A percentile compares a stretch with the other conserved stretches of the same genome.
phyloP scores from a whole-genome alignment of 2,329 filamentous ascomycete species.

The Trichoderma breve region DNA sequence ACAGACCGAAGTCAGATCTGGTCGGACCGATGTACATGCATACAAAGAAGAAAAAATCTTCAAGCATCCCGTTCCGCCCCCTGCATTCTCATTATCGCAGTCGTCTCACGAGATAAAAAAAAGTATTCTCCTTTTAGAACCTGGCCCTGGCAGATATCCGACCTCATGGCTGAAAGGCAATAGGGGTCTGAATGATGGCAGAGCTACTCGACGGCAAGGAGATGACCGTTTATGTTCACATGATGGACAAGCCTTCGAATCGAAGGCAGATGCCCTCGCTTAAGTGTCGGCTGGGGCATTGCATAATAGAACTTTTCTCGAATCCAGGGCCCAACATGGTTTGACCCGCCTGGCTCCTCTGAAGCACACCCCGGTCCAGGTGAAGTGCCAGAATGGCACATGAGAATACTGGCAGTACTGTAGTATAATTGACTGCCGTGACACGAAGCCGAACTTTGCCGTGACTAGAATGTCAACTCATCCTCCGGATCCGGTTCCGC shows the following conservation, averaged over 20 bases:
- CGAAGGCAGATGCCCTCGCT: neutral
- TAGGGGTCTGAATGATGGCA: neutral
- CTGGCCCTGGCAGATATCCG: neutral
- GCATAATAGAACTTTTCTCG: slow-evolving; percentile 10
- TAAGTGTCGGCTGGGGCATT: neutral
- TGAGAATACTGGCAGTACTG: neutral
- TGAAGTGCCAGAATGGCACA: neutral
- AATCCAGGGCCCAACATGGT: neutral
- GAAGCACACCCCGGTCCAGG: neutral
- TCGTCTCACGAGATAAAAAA: neutral
- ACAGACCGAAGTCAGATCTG: neutral
- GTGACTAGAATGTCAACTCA: neutral
- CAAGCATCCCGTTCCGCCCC: neutral
- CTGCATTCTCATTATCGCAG: neutral
- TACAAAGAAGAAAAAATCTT: neutral
- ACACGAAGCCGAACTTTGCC: neutral
- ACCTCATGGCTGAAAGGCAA: neutral
- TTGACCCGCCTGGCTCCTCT: slow-evolving; percentile 1
- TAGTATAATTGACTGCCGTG: neutral
- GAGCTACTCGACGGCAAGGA: neutral
- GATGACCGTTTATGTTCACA: slow-evolving; percentile 11
- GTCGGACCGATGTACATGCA: slow-evolving; percentile 2
- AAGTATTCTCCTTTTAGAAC: neutral
- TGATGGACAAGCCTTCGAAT: neutral
- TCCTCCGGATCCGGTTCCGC: neutral